Base-by-base conservation (phyloP, 106 monocot species). In the Chionographis japonica region DNA sequence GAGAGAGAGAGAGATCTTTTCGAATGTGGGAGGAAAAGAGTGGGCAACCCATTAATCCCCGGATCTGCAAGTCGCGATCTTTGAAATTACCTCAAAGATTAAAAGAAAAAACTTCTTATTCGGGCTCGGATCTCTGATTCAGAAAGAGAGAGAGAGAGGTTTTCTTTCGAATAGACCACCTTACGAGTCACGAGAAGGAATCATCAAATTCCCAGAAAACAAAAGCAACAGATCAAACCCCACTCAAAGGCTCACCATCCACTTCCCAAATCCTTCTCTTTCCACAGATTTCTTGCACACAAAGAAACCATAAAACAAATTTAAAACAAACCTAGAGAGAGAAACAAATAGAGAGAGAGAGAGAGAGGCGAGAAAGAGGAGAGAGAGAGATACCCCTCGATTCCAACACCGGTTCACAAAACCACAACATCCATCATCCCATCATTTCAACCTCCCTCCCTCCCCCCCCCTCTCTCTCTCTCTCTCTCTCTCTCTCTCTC, bases 1-100 rank as follows among this genome's bases (percentile, higher is more conserved):
- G 42, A 42, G 60, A 60, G 59, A 35, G 6, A 20, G 49, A 27
- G 42, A 42, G 70, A 50, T 59, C 61, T 43, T 58, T 69, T 20
- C 6, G 20, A 60, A 71, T 61, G 43, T 12, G 27, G 35, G 8
- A 10, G 12, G 20, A 51, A 13, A 50, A 51, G 12, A 35, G 27
- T 35, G 12, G 50, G 35, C 27, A 12, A 50, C 8, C 20, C 51
- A 50, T 51, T 36, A 20, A 50, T 51, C 50, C 65, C 6, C 20
- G 65, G 35, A 65, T 65, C 65, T 51, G 17, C 20, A 19, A 12
- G 35, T 50, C 27, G 13, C 27, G 0, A 20, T 35, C 27, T 51
- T 50, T 35, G 15, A 54, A 13, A n/a, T 4, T 54, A 16, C 0
- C 10, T 4, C 12, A 51, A 51, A 3, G 2, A 46, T 51, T 8